Percentiles rank a stretch among this genome's conserved stretches.
These are phyloP conservation scores for Coleophoma cylindrospora DNA, from an alignment of 2,329 filamentous ascomycete species.

Conservation along the genomic window DNA sequence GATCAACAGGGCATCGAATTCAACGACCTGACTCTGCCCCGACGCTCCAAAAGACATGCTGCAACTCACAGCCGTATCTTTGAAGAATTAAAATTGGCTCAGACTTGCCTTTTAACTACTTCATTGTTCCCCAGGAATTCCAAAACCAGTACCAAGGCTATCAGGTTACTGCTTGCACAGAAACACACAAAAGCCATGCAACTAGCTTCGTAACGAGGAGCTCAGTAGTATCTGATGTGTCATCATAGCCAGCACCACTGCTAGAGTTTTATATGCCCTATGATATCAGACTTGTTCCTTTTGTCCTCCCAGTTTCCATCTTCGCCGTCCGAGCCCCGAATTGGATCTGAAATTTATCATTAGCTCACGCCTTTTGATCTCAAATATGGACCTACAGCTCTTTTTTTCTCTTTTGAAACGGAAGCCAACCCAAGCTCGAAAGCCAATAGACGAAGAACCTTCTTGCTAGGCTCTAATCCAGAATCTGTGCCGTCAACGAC, in stretches of 20 bases:
- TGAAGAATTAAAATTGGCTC: slow-evolving; percentile 35
- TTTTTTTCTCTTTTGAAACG: slow-evolving; percentile 85
- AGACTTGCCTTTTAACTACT: slow-evolving; percentile 56
- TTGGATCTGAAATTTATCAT: slow-evolving; percentile 54
- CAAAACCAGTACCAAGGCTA: slow-evolving; percentile 4
- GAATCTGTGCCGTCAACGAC: slow-evolving; percentile 17
- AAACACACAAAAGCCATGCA: slow-evolving; percentile 39
- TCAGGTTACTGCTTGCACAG: slow-evolving; percentile 30
- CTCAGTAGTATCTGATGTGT: slow-evolving; percentile 73
- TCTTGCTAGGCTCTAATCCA: slow-evolving; percentile 71
- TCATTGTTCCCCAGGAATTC: slow-evolving; percentile 17
- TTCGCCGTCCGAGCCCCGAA: slow-evolving; percentile 80
- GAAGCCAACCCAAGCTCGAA: slow-evolving; percentile 64
- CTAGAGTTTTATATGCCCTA: slow-evolving; percentile 15
- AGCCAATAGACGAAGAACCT: slow-evolving; percentile 72
- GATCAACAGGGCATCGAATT: too few species aligned
- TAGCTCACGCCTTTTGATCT: slow-evolving; percentile 4
- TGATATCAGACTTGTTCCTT: slow-evolving; percentile 59
- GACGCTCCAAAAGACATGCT: too few species aligned
- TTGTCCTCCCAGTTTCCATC: slow-evolving; percentile 67
- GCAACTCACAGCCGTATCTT: background rate
- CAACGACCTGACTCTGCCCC: too few species aligned
- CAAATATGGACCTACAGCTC: slow-evolving; percentile 58
- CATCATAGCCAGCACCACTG: slow-evolving; percentile 53
- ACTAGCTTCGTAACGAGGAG: slow-evolving; percentile 29